These are phyloP conservation scores for Epichloe gansuensis DNA, from an alignment of 2,329 filamentous ascomycete species.

Conservation along the genomic window DNA sequence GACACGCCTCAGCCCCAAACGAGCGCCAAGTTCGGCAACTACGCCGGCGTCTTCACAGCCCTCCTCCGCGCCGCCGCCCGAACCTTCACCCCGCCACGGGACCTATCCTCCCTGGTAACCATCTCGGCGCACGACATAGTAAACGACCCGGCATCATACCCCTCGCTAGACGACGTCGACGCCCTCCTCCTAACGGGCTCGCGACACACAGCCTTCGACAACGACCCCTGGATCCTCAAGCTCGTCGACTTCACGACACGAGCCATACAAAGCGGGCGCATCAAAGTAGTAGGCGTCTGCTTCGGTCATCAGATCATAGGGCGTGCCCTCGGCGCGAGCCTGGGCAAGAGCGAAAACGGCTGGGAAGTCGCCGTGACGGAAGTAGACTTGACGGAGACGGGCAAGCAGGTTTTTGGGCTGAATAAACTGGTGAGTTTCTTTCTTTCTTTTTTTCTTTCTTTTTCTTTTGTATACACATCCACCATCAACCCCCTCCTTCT, in stretches of 20 bases:
- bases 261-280: constrained; percentile 29
- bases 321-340: constrained; percentile 25
- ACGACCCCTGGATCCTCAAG: constrained; percentile 31
- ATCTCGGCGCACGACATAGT: constrained; percentile 63
- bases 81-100: constrained; percentile 25
- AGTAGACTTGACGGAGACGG: constrained; percentile 25
- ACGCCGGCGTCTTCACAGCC: constrained; percentile 55
- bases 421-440: constrained; percentile 18
- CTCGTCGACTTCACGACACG: constrained; percentile 26
- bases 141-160: constrained; percentile 47
- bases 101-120: constrained; percentile 36
- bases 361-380: constrained; percentile 34
- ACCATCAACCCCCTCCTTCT: background rate
- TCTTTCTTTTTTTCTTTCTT: too few species aligned
- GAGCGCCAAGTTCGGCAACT: constrained; percentile 53
- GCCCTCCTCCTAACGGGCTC: constrained; percentile 70
- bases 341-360: constrained; percentile 25
- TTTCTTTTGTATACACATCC: background rate
- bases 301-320: constrained; percentile 37
- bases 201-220: constrained; percentile 38
- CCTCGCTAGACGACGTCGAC: constrained; percentile 60
- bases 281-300: constrained; percentile 45
- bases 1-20: constrained; percentile 61
- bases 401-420: constrained; percentile 26
- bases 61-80: constrained; percentile 44